Evolutionary conservation across 495 filamentous ascomycete species (phyloP).

Genomic region (Neurospora sublineolata): DNA sequence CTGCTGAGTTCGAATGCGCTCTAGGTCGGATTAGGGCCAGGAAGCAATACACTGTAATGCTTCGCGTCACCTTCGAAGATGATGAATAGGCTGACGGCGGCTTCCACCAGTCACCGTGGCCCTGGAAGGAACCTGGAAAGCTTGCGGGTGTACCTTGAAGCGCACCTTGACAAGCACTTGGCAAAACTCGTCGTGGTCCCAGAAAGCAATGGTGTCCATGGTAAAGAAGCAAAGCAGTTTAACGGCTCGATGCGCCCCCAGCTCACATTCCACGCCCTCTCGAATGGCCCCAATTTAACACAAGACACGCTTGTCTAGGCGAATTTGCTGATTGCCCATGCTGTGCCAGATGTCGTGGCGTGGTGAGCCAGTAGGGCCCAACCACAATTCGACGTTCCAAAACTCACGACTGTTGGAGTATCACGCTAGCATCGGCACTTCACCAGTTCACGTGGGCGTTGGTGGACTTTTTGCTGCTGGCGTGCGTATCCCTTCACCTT

Average conservation of each 20-base stretch:
- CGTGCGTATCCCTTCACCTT: no score
- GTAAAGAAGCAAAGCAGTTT: not conserved
- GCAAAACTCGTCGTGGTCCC: rapidly evolving
- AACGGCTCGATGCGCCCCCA: not conserved
- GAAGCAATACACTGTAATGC: not conserved
- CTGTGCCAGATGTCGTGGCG: not conserved
- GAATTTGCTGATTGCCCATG: not conserved
- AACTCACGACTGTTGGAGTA: no score
- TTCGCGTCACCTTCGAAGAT: not conserved
- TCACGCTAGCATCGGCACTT: no score
- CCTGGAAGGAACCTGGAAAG: no score
- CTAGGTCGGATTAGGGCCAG: rapidly evolving
- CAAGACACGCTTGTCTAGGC: not conserved
- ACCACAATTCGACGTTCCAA: no score
- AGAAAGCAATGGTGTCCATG: not conserved
- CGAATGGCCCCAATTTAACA: not conserved
- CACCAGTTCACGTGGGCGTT: no score
- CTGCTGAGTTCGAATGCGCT: not conserved
- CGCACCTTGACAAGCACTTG: not conserved
- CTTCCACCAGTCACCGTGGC: not conserved
- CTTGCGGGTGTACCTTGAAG: not conserved
- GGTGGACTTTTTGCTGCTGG: no score
- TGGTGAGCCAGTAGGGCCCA: no score
- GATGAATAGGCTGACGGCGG: not conserved
- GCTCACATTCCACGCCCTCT: not conserved